Conservation (phyloP, 2,329 filamentous ascomycete genomes). For the Stachybotrys chartarum region DNA sequence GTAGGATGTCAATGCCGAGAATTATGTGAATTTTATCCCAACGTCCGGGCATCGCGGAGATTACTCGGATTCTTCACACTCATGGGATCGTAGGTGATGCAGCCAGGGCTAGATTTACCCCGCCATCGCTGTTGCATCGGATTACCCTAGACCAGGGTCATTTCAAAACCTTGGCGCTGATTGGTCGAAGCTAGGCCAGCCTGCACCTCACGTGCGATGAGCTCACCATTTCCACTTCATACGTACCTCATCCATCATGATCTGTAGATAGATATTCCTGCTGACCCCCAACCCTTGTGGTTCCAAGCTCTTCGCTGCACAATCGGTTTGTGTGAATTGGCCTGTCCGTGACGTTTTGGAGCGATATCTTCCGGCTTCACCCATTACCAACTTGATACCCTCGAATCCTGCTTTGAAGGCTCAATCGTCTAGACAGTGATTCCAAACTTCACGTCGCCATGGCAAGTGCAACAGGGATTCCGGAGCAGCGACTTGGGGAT, state of each 20-base stretch:
- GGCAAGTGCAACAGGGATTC: slow-evolving; percentile 63
- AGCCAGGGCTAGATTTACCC: neutral
- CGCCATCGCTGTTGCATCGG: neutral
- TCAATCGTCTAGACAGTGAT: no score
- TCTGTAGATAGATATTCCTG: neutral
- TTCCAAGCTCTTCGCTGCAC: no score
- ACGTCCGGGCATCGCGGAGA: neutral
- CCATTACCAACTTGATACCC: no score
- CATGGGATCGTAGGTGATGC: no score
- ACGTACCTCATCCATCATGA: neutral
- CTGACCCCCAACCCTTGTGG: no score
- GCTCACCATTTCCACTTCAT: slow-evolving; percentile 1
- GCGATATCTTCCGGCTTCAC: no score
- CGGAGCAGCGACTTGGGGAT: slow-evolving; percentile 31
- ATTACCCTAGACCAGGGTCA: neutral
- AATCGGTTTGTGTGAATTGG: no score
- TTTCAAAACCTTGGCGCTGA: neutral
- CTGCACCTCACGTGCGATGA: slow-evolving; percentile 2
- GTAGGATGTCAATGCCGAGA: no score
- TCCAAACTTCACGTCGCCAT: slow-evolving; percentile 30
- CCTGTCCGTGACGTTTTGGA: no score
- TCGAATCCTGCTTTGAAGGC: no score
- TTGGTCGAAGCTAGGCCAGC: neutral
- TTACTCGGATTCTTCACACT: neutral
- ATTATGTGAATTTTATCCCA: no score